A percentile compares a stretch with the other conserved stretches of the same genome.
Conservation (phyloP, 1,284 basidiomycete species). For the Marasmius sp. region DNA sequence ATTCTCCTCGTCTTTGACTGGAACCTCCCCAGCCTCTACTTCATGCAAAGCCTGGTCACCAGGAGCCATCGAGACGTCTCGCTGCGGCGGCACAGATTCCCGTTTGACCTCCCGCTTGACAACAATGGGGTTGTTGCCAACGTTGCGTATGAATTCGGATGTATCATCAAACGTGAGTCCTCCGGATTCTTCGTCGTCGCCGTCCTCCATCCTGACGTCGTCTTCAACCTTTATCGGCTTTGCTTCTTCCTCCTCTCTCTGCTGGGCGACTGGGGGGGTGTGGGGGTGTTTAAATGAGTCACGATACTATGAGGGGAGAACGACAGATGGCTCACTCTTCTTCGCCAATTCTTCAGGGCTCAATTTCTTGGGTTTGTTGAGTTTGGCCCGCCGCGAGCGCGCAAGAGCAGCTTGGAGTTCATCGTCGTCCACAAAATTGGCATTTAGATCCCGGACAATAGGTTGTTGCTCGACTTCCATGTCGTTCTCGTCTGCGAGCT, state of each 20-base stretch:
- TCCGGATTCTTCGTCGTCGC: constrained; percentile 47
- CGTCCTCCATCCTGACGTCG: constrained; percentile 27
- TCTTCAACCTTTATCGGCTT: constrained; percentile 61
- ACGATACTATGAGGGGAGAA: constrained; percentile 1
- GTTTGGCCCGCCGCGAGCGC: constrained; percentile 78
- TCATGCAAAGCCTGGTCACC: constrained; percentile 70
- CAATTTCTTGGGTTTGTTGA: constrained; percentile 76
- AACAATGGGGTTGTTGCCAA: constrained; percentile 62
- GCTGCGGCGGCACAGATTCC: constrained; percentile 28
- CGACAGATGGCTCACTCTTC: constrained; percentile 56
- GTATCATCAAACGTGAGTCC: constrained; percentile 94
- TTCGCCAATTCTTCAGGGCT: constrained; percentile 85
- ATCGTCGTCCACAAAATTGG: constrained; percentile 97
- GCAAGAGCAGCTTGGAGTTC: constrained; percentile 94
- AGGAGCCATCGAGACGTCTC: constrained; percentile 57
- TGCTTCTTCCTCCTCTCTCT: constrained; percentile 54
- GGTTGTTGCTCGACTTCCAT: constrained; percentile 83
- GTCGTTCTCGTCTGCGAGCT: constrained; percentile 47
- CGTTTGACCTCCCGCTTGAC: constrained; percentile 57
- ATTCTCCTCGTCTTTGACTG: constrained; percentile 76
- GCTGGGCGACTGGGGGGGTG: constrained; percentile 59
- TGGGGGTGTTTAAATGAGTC: constrained; percentile 11
- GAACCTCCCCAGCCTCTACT: constrained; percentile 76
- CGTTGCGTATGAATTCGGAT: constrained; percentile 93
- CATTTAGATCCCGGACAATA: constrained; percentile 67